Evolutionary conservation across 371 early-diverging fungal genomes (phyloP).

Genomic region (Phascolomyces articulosus): DNA sequence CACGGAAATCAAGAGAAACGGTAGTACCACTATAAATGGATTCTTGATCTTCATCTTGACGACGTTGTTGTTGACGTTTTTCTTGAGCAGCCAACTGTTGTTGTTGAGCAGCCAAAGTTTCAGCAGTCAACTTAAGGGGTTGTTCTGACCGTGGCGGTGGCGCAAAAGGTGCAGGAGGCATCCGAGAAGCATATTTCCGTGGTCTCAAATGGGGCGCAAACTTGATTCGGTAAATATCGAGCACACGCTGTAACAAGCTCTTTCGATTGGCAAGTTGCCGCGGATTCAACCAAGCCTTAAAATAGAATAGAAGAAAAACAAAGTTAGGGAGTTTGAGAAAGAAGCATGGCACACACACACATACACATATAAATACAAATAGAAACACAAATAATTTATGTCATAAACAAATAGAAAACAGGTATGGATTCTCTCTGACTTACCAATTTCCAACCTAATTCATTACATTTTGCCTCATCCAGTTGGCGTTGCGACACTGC

Average conservation of each 20-base stretch:
- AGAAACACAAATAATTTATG: not conserved
- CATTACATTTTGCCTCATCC: constrained; percentile 50
- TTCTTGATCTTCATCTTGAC: constrained; percentile 15
- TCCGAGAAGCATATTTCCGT: constrained; percentile 38
- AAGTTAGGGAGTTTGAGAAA: no score
- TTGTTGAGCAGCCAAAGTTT: constrained; percentile 22
- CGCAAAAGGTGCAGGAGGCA: constrained; percentile 32
- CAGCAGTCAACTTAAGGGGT: constrained; percentile 15
- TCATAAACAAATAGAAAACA: not conserved
- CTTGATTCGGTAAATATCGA: constrained; percentile 48
- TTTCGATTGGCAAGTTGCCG: constrained; percentile 50
- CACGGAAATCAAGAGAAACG: constrained; percentile 47
- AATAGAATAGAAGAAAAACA: not conserved
- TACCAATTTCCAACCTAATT: constrained; percentile 55
- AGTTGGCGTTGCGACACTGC: constrained; percentile 32
- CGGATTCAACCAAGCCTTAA: constrained; percentile 51
- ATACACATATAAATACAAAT: not conserved
- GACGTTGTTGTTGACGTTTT: constrained; percentile 10
- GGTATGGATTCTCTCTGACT: not conserved
- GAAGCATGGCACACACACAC: not conserved
- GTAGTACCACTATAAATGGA: constrained; percentile 44
- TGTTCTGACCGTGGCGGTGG: constrained; percentile 16
- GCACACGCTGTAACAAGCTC: constrained; percentile 44
- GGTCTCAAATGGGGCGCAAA: constrained; percentile 42
- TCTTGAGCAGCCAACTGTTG: constrained; percentile 15